Evolutionary conservation across 805 yeast species (phyloP), one percentile per base, ranked within the genome.

Genomic region (Ogataea corticis): DNA sequence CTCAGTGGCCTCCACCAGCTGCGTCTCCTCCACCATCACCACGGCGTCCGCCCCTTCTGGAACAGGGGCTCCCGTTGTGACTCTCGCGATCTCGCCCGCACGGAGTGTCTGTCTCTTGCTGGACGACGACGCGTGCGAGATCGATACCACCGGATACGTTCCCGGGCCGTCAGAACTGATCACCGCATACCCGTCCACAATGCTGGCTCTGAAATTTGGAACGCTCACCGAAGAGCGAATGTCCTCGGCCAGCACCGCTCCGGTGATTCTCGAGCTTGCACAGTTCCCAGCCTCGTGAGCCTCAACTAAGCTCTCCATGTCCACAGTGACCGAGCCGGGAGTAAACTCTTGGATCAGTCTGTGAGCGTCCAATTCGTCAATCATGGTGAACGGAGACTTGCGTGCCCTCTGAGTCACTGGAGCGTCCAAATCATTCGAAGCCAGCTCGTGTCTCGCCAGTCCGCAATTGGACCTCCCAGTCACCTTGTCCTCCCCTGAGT

Each of bases 161-260:
- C 76, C 79, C 0, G 79, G 73, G 9, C 79, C 75, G 51, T 73
- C 80, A 0, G 66, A 42, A 46, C 68, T 67, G 4, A 62, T 46
- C 0, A 76, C 77, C 1, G 82, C 82, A 50, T 77, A 77, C 0
- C 83, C 83, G 52, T 77, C 83, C 3, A 77, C 82, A 21, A 77
- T 74, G 46, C 79, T 72, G 2, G 83, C 80, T n/a, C 76, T 55
- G 58, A 74, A 77, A 14, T 68, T 63, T 0, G 82, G 82, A 11
- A 76, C 77, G 42, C 67, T 60, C 1, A 62, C 50, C 0, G 68
- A 62, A 1, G 80, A 63, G 29, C 33, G 38, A 2, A 77, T 48
- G 44, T 74, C 76, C 44, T 73, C 72, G 4, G 78, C 73, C 6
- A 75, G 32, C 5, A 72, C 66, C 38, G 62, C 61, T 2, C 79